These are phyloP conservation scores for Malassezia globosa DNA, from an alignment of 1,284 basidiomycete species.

Conservation along the genomic window DNA sequence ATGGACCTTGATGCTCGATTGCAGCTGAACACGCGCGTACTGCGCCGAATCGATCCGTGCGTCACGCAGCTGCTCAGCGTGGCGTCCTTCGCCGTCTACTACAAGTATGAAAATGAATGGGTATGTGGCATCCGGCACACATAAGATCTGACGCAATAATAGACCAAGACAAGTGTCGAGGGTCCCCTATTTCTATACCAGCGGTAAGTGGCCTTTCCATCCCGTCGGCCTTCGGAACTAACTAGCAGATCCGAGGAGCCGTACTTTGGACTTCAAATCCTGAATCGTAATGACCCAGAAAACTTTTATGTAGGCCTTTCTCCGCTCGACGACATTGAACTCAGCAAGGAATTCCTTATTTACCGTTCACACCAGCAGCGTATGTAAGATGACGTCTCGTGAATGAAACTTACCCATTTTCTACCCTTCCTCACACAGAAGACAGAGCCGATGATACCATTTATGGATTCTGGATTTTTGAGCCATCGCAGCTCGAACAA, in stretches of 20 bases:
- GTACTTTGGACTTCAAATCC: constrained; percentile 71
- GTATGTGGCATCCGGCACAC: constrained; percentile 25
- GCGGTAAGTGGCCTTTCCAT: constrained; percentile 52
- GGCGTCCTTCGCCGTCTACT: constrained; percentile 61
- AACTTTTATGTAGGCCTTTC: constrained; percentile 67
- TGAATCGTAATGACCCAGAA: constrained; percentile 73
- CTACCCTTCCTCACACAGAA: not conserved
- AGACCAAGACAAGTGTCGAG: constrained; percentile 74
- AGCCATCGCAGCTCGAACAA: constrained; percentile 59
- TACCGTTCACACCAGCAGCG: constrained; percentile 55
- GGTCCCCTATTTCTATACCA: constrained; percentile 80
- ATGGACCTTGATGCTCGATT: constrained; percentile 24
- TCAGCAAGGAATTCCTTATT: constrained; percentile 57
- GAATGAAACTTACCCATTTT: no score
- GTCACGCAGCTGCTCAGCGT: constrained; percentile 70
- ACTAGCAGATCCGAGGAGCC: constrained; percentile 48
- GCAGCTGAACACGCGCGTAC: constrained; percentile 62
- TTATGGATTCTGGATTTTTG: constrained; percentile 68
- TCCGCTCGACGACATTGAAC: constrained; percentile 65
- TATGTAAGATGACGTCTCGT: constrained; percentile 5
- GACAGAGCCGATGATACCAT: constrained; percentile 46
- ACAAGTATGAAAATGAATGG: constrained; percentile 46
- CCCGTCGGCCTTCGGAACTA: no score
- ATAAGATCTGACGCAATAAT: no score
- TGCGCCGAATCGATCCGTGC: constrained; percentile 66